phyloP scores from a whole-genome alignment of 805 yeast species.

The Torulaspora delbrueckii region DNA sequence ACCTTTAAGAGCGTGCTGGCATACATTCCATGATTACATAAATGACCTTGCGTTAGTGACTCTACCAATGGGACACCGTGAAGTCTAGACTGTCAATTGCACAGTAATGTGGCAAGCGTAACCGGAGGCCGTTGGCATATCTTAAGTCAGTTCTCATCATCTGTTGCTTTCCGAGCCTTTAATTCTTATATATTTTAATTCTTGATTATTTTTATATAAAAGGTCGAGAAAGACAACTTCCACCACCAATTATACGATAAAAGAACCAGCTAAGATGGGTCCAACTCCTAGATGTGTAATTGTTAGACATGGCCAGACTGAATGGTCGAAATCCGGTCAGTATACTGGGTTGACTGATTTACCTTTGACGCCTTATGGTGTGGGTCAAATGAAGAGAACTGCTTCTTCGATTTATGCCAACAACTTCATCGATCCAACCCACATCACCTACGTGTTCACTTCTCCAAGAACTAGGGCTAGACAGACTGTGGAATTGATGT shows the following conservation, averaged over 20 bases:
- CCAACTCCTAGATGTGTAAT: constrained; percentile 65
- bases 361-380: constrained; percentile 73
- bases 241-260: neutral
- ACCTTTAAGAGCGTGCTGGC: too few relatives aligned
- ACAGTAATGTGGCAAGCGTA: too few relatives aligned
- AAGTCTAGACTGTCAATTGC: too few relatives aligned
- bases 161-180: neutral
- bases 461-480: constrained; percentile 82
- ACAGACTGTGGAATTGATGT: constrained; percentile 63
- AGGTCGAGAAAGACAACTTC: neutral
- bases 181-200: neutral
- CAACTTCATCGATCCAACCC: constrained; percentile 57
- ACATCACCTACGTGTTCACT: constrained; percentile 59
- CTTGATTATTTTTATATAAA: neutral
- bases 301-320: constrained; percentile 87
- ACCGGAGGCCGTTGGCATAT: too few relatives aligned
- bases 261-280: constrained; percentile 2
- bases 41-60: too few relatives aligned
- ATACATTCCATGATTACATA: too few relatives aligned
- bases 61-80: too few relatives aligned
- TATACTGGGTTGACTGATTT: constrained; percentile 85
- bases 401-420: constrained; percentile 60
- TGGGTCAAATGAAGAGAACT: constrained; percentile 65
- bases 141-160: neutral
- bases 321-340: constrained; percentile 93